phyloP scores from a whole-genome alignment of 345 rosid genomes.

The Stellera chamaejasme region DNA sequence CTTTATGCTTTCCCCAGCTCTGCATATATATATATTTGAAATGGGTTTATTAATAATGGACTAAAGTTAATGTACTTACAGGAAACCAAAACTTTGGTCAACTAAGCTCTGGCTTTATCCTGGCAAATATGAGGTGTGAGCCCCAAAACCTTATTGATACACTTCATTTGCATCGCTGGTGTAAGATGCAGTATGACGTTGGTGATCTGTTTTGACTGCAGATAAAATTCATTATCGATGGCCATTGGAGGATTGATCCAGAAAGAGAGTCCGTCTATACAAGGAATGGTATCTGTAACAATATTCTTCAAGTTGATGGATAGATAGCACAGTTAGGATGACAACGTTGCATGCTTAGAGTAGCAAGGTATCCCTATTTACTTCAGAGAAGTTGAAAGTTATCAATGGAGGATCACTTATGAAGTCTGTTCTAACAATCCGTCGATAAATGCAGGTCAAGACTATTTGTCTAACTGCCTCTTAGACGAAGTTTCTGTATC shows the following conservation, averaged over 20 bases:
- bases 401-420: too few species aligned
- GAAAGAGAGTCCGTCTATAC: conserved; percentile 41
- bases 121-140: conserved; percentile 64
- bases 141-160: conserved; percentile 1
- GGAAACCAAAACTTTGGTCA: conserved; percentile 64
- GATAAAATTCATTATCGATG: conserved; percentile 88
- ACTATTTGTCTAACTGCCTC: too few species aligned
- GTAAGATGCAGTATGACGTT: too few species aligned
- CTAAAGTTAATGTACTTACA: conserved; percentile 22
- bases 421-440: too few species aligned
- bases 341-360: neutral
- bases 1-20: neutral
- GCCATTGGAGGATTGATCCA: conserved; percentile 69
- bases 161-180: neutral
- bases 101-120: conserved; percentile 92
- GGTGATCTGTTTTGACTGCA: conserved; percentile 16
- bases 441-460: too few species aligned
- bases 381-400: too few species aligned
- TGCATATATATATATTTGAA: neutral
- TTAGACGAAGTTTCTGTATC: too few species aligned
- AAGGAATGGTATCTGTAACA: conserved; percentile 55
- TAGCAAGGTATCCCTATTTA: neutral
- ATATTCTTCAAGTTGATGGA: conserved; percentile 54
- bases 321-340: conserved; percentile 10
- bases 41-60: neutral